Conservation (phyloP, 2,329 filamentous ascomycete species). For the Trichoderma cornu-damae region DNA sequence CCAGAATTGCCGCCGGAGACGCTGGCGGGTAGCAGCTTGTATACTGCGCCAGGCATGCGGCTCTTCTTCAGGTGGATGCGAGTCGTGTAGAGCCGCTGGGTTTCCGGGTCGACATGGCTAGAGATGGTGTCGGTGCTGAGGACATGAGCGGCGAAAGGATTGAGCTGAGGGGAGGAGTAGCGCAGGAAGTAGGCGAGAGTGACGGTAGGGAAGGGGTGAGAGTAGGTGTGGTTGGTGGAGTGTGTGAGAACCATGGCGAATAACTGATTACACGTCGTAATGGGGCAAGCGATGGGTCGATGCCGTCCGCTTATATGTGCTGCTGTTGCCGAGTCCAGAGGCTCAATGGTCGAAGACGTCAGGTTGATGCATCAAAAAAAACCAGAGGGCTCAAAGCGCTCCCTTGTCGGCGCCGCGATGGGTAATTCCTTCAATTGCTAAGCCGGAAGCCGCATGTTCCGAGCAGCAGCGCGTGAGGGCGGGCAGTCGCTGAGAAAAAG, state of each 20-base stretch:
- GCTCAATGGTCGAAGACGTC: constrained; percentile 24
- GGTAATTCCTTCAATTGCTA: neutral
- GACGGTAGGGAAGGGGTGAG: constrained; percentile 77
- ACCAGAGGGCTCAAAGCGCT: constrained; percentile 16
- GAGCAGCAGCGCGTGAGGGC: neutral
- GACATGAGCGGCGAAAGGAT: constrained; percentile 77
- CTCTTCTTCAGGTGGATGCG: constrained; percentile 79
- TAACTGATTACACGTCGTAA: constrained; percentile 19
- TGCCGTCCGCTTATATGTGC: neutral
- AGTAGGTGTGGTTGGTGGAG: constrained; percentile 66
- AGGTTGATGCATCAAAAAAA: constrained; percentile 24
- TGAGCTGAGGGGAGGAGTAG: constrained; percentile 65
- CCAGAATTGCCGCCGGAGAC: constrained; percentile 59
- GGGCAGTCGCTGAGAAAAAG: constrained; percentile 2
- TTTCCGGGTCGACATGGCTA: constrained; percentile 65
- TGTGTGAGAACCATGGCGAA: constrained; percentile 57
- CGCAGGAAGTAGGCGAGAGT: constrained; percentile 86
- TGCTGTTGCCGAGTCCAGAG: constrained; percentile 18
- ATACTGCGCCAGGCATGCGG: constrained; percentile 66
- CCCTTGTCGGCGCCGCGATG: constrained; percentile 18
- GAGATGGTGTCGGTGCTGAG: constrained; percentile 78
- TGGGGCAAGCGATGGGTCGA: neutral
- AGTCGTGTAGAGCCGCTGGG: constrained; percentile 70
- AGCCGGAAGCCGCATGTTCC: constrained; percentile 13
- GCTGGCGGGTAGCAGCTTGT: constrained; percentile 68